Evolutionary conservation across 2,329 filamentous ascomycete genomes (phyloP), one percentile per base, ranked within the genome.

Genomic region (Diaporthe nobilis): DNA sequence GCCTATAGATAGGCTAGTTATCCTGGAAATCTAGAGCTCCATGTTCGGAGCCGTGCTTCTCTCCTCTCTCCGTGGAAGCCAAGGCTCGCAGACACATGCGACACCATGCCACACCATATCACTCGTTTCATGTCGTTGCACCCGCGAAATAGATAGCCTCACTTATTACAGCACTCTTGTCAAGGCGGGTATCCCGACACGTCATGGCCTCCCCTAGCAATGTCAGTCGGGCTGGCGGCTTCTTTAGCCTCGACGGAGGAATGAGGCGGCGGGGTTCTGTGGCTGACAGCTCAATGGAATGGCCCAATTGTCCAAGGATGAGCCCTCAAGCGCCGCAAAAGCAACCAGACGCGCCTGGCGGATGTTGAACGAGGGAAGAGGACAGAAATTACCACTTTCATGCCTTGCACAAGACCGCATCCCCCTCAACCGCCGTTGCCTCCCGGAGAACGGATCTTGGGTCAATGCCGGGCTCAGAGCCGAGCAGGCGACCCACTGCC

Each of bases 121-220:
- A 55, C 34, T 39, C 47, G 65, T 70, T 70, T 70, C 65, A 70
- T 55, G 65, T 25, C 47, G 65, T 70, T 70, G 65, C 65, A 42
- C n/a, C 31, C 51, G 65, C 10, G 49, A 8, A 42, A 70, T 31
- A 55, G 55, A 68, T 42, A 28, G 42, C n/a, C 49, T 70, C 65
- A n/a, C 34, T 22, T 55, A 12, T 39, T 9, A 13, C 7, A 22
- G 44, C 44, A 49, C 63, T 63, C 13, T 7, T 13, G 28, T 25
- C 63, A 2, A 20, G 51, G 25, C n/a, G 34, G 47, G 25, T 22
- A 68, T 39, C 34, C 34, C 47, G 63, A 37, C 31, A 20, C 34
- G 47, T n/a, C 44, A 53, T 39, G 44, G 63, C 44, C 4, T 60
- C 31, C 20, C 9, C 34, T 22, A 13, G 20, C 57, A 22, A 5